Evolutionary conservation across 352 stramenopile genomes (phyloP), one percentile per base, ranked within the genome.

Genomic region (Ophiocytium majus): DNA sequence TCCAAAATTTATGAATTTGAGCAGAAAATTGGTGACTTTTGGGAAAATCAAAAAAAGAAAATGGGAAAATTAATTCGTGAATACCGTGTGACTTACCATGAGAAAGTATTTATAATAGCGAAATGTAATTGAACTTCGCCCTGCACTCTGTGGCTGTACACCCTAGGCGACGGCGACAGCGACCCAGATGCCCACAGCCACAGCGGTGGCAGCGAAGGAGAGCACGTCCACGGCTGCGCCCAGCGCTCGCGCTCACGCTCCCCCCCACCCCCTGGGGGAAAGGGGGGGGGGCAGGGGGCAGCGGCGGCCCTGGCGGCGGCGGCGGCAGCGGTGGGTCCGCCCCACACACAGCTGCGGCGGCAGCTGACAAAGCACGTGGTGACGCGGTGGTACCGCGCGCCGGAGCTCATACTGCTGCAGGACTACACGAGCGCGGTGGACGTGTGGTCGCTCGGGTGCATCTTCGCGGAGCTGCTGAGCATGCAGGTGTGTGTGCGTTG

Each of bases 361-460:
- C 94, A 97, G 86, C 91, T 98, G 34, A 98, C 95, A 37, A 94
- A 98, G 84, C 95, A 98, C 83, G 95, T 98, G 0, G 94, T 98
- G 0, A 98, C 95, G 10, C 91, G 95, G 10, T 98, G 95, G 95
- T 98, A 98, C 85, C 93, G 95, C n/a, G 93, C 94, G 0, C 95
- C 95, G 0, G 95, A 98, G 86, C 95, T 98, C 83, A 98, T 98
- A 85, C 95, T 98, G 81, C 92, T 92, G 28, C 90, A 92, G 79
- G 85, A 91, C 75, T 93, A 93, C 86, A 89, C 85, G n/a, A 89
- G 89, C 36, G 88, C 85, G 0, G 91, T 93, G 10, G 91, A 93
- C 83, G 86, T 93, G 76, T 93, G 91, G 91, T 91, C 88, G 10
- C 83, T 92, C 10, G 91, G 91, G 19, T 93, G 91, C 86, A 93